A percentile compares a stretch with the other conserved stretches of the same genome.
Conservation (phyloP, 2,329 filamentous ascomycete species). For the Aspergillus sp. region DNA sequence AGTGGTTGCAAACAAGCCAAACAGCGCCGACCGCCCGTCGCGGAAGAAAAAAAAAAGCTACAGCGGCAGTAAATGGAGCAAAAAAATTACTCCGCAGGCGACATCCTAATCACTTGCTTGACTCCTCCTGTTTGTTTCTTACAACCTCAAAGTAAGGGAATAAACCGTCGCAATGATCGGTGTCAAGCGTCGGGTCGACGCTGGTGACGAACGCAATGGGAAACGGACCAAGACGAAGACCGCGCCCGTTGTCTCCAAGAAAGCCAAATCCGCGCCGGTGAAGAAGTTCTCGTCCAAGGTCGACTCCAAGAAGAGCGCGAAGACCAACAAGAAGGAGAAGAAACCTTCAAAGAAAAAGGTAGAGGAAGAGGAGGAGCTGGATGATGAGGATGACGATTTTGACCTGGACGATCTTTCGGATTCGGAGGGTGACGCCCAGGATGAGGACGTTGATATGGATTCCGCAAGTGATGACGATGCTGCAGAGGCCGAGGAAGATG, state of each 20-base stretch:
- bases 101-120: background rate
- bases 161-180: constrained; percentile 33
- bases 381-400: constrained; percentile 53
- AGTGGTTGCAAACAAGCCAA: constrained; percentile 31
- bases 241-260: constrained; percentile 21
- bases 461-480: constrained; percentile 34
- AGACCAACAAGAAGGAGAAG: constrained; percentile 32
- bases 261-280: constrained; percentile 24
- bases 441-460: constrained; percentile 49
- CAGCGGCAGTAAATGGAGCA: constrained; percentile 7
- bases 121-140: constrained; percentile 2
- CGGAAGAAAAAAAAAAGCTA: constrained; percentile 21
- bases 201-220: constrained; percentile 36
- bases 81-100: constrained; percentile 11
- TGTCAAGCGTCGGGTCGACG: constrained; percentile 40
- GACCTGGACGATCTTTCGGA: constrained; percentile 54
- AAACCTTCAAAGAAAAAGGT: constrained; percentile 34
- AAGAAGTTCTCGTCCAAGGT: constrained; percentile 24
- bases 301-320: constrained; percentile 28
- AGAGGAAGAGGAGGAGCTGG: constrained; percentile 45
- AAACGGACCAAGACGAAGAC: constrained; percentile 38
- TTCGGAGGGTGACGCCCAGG: constrained; percentile 44
- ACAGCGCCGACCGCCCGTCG: constrained; percentile 28
- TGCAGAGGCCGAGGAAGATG: constrained; percentile 28
- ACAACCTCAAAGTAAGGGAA: constrained; percentile 5